These are phyloP conservation scores for Priceomyces carsonii DNA, from an alignment of 805 yeast species.

Conservation along the genomic window DNA sequence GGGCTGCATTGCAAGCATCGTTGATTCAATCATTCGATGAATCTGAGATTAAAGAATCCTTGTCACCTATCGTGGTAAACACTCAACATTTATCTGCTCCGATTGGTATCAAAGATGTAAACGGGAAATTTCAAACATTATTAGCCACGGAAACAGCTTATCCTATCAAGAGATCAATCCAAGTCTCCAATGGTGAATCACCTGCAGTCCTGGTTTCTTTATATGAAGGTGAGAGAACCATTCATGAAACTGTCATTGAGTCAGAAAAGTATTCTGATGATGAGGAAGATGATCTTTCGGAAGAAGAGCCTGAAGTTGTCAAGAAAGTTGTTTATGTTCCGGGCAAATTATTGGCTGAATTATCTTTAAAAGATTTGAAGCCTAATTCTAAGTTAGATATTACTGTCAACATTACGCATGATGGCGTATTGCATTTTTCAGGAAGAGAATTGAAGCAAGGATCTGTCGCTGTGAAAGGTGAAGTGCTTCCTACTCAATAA, in stretches of 20 bases:
- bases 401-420: conserved; percentile 62
- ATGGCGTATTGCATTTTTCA: conserved; percentile 62
- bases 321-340: conserved; percentile 74
- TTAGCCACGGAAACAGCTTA: conserved; percentile 83
- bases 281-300: conserved; percentile 50
- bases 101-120: conserved; percentile 77
- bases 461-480: conserved; percentile 56
- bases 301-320: conserved; percentile 88
- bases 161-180: conserved; percentile 80
- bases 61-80: conserved; percentile 80
- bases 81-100: conserved; percentile 85
- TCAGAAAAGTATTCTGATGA: conserved; percentile 56
- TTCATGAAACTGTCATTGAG: conserved; percentile 81
- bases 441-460: conserved; percentile 68
- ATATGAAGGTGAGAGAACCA: conserved; percentile 81
- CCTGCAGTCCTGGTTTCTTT: conserved; percentile 64
- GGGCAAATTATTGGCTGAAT: conserved; percentile 74
- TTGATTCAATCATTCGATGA: conserved; percentile 79
- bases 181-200: conserved; percentile 61
- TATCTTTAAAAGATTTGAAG: conserved; percentile 70
- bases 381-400: conserved; percentile 69
- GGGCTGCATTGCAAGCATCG: conserved; percentile 96
- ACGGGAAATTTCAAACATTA: conserved; percentile 71
- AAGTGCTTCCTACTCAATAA: conserved; percentile 28
- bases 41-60: conserved; percentile 77